These are phyloP conservation scores for Mycena chlorophos DNA, from an alignment of 768 basidiomycete genomes.

Conservation along the genomic window DNA sequence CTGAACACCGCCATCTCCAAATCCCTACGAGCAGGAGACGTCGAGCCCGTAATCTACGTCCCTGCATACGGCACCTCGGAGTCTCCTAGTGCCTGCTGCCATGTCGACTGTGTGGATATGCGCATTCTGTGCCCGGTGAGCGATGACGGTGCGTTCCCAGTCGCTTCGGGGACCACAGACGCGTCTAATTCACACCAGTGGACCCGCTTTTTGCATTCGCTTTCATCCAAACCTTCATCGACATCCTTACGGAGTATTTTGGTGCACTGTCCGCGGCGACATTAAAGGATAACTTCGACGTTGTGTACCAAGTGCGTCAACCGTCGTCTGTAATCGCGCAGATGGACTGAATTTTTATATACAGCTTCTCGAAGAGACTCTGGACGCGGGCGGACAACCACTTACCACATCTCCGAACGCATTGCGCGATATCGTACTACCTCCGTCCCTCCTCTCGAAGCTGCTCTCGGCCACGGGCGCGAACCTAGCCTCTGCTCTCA, in stretches of 20 bases:
- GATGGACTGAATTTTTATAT: conserved; percentile 10
- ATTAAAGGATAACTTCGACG: conserved; percentile 90
- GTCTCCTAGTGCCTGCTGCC: conserved; percentile 77
- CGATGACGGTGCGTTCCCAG: conserved; percentile 66
- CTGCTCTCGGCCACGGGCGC: conserved; percentile 55
- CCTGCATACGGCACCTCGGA: conserved; percentile 45
- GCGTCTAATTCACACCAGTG: conserved; percentile 45
- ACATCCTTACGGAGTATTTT: conserved; percentile 84
- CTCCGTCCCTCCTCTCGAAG: conserved; percentile 83
- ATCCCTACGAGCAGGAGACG: conserved; percentile 48
- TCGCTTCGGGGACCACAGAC: not conserved
- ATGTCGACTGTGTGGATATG: conserved; percentile 75
- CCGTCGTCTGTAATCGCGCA: not conserved
- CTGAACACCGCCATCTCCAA: conserved; percentile 72
- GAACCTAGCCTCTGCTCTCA: conserved; percentile 48
- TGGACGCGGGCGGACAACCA: conserved; percentile 90
- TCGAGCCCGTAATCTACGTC: conserved; percentile 78
- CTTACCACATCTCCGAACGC: conserved; percentile 89
- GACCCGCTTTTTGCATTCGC: conserved; percentile 90
- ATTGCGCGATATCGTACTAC: conserved; percentile 89
- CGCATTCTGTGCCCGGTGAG: conserved; percentile 79
- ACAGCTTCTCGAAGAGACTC: conserved; percentile 91
- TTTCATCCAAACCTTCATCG: conserved; percentile 82
- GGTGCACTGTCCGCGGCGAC: conserved; percentile 78
- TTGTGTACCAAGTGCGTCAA: conserved; percentile 83